A percentile compares a stretch with the other conserved stretches of the same genome.
phyloP scores from a whole-genome alignment of 257 asterid genomes.

The Solanum neorickii region DNA sequence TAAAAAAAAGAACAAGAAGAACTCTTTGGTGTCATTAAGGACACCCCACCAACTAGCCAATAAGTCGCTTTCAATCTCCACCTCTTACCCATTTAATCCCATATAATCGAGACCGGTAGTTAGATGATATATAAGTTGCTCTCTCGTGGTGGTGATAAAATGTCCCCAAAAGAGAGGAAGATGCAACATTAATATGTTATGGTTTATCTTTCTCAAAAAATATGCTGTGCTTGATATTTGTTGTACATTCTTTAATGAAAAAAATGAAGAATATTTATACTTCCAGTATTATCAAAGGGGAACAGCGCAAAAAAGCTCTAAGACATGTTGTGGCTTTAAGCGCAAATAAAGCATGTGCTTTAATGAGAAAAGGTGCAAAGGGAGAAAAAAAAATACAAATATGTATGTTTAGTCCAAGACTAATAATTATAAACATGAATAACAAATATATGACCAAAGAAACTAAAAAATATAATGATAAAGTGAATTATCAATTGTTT shows the following conservation, averaged over 20 bases:
- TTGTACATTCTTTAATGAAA: background rate
- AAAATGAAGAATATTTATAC: background rate
- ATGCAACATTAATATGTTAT: background rate
- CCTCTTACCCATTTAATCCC: background rate
- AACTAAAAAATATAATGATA: too few species aligned
- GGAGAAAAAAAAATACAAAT: too few species aligned
- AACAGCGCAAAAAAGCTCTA: too few species aligned
- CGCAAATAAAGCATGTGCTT: too few species aligned
- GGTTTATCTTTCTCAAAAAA: background rate
- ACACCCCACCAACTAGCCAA: background rate
- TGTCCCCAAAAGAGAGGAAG: background rate
- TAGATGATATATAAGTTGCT: background rate
- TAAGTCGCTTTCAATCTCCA: background rate
- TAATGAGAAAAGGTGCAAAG: too few species aligned
- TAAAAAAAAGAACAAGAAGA: background rate
- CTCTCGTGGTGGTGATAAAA: background rate
- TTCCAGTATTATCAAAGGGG: background rate
- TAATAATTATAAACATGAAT: too few species aligned
- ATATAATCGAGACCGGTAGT: background rate
- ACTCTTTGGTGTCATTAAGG: background rate
- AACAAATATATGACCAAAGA: too few species aligned
- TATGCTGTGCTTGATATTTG: background rate
- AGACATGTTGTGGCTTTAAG: too few species aligned
- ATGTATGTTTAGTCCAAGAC: too few species aligned
- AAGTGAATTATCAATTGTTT: too few species aligned